Base-by-base conservation (phyloP, 2,329 filamentous ascomycete species). In the Paecilomyces dactylethromorphus region DNA sequence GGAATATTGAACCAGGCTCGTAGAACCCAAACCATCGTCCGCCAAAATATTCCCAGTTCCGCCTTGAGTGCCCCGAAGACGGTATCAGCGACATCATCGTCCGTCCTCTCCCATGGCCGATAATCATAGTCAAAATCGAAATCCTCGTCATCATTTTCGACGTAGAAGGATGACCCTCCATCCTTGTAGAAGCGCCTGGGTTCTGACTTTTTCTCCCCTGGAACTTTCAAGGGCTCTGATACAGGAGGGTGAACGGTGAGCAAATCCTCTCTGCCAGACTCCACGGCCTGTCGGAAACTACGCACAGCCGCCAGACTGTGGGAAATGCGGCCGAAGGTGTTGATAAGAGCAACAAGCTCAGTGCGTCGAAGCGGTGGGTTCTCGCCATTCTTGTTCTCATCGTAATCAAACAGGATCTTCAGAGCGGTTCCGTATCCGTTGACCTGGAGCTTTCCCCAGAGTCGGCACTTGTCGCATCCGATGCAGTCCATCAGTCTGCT, bases 401-500 rank as follows among this genome's bases (percentile, higher is more conserved):
- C 92, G 63, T 92, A 94, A 74, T 99, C 94, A 68, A 99, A 99
- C 1, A 99, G 82, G 3, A 99, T 88, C 77, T 99, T 99, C 62
- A 99, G 79, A 0, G 94, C 94, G 0, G 94, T 91, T 55, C 94
- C 94, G 71, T 97, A 97, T 2, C 94, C 94, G 12, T 90, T 90
- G 0, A 92, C 96, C 77, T 99, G 94, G 39, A 99, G 78, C 77
- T 99, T 99, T 54, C 94, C 94, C 94, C 94, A 99, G 2, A 99
- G 86, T 8, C 94, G 87, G 77, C 94, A 99, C 79, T 99, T 99
- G 78, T 99, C 94, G 75, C 94, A 99, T 52, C 94, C 94, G 21
- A 97, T 93, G 66, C 94, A 99, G 75, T 99, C 94, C 94, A 99
- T 99, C 64, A 97, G 83, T 49, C 94, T 87, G 73, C 90, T 96